These are phyloP conservation scores for Bipolaris zeicola DNA, from an alignment of 2,329 filamentous ascomycete genomes.

Conservation along the genomic window DNA sequence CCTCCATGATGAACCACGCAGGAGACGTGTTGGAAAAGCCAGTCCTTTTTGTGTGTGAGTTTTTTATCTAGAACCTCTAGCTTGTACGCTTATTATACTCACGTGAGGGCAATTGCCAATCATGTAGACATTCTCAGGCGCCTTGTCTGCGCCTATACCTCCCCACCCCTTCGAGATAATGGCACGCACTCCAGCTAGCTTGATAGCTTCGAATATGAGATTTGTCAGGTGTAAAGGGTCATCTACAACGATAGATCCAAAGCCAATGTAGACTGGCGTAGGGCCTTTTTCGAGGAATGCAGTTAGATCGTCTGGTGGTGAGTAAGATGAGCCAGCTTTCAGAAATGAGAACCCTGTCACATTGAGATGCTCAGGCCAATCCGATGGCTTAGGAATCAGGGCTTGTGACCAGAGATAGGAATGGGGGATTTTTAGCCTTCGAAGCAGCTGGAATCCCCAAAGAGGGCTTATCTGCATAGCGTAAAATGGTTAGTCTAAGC, in stretches of 20 bases:
- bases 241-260: slow-evolving; percentile 62
- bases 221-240: slow-evolving; percentile 54
- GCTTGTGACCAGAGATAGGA: slow-evolving; percentile 56
- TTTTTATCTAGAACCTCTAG: too few relatives aligned
- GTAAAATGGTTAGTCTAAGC: not conserved
- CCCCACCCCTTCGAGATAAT: slow-evolving; percentile 63
- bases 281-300: slow-evolving; percentile 57
- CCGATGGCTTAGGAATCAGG: slow-evolving; percentile 30
- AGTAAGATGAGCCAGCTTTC: slow-evolving; percentile 45
- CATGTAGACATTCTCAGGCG: slow-evolving; percentile 53
- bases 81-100: not conserved
- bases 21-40: slow-evolving; percentile 62
- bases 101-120: slow-evolving; percentile 60
- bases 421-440: slow-evolving; percentile 50
- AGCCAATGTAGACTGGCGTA: slow-evolving; percentile 62
- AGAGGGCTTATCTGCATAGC: slow-evolving; percentile 31
- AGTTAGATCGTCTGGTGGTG: slow-evolving; percentile 48
- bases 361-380: slow-evolving; percentile 41
- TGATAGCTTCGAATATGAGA: slow-evolving; percentile 56
- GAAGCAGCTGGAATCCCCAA: slow-evolving; percentile 48
- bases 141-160: slow-evolving; percentile 43
- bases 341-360: slow-evolving; percentile 56
- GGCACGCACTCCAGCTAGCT: slow-evolving; percentile 48
- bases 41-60: slow-evolving; percentile 42
- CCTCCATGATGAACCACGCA: slow-evolving; percentile 65